These are phyloP conservation scores for Antrodiella citrinella DNA, from an alignment of 768 basidiomycete genomes.

Conservation along the genomic window DNA sequence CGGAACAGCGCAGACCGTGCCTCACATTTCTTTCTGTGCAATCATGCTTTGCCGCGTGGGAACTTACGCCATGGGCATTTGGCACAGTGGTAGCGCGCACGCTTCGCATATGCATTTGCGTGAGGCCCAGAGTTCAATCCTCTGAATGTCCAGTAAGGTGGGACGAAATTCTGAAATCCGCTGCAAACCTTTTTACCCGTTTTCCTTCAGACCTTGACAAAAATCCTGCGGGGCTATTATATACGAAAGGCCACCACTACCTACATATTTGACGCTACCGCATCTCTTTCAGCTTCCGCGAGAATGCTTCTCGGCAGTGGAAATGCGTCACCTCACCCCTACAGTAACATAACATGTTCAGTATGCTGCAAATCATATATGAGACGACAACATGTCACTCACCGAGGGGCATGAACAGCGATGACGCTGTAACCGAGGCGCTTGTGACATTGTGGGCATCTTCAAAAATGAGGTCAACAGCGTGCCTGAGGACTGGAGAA, in stretches of 20 bases:
- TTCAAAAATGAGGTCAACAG: conserved; percentile 23
- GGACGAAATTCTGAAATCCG: too few relatives aligned
- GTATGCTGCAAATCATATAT: not conserved
- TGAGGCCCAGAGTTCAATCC: conserved; percentile 1
- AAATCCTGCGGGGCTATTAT: too few relatives aligned
- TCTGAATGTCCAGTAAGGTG: not conserved
- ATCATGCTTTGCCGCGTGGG: too few relatives aligned
- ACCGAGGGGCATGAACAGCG: conserved; percentile 87
- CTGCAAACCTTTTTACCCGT: too few relatives aligned
- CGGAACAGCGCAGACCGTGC: too few relatives aligned
- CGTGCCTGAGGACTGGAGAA: not conserved
- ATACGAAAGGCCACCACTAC: too few relatives aligned
- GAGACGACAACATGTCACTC: conserved; percentile 17
- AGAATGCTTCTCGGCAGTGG: conserved; percentile 85
- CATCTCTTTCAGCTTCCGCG: conserved; percentile 41
- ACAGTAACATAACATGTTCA: conserved; percentile 4
- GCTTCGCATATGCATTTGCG: not conserved
- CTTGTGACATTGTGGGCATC: conserved; percentile 95
- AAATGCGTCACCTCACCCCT: conserved; percentile 97
- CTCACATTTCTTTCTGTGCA: too few relatives aligned
- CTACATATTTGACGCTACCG: conserved; percentile 6
- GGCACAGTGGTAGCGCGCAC: conserved; percentile 1
- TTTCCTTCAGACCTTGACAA: too few relatives aligned
- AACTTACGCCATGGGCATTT: not conserved
- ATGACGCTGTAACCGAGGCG: conserved; percentile 89